Percentiles rank a stretch among this genome's conserved stretches.
These are phyloP conservation scores for Penicillium sp. DNA, from an alignment of 2,329 filamentous ascomycete species.

Conservation along the genomic window DNA sequence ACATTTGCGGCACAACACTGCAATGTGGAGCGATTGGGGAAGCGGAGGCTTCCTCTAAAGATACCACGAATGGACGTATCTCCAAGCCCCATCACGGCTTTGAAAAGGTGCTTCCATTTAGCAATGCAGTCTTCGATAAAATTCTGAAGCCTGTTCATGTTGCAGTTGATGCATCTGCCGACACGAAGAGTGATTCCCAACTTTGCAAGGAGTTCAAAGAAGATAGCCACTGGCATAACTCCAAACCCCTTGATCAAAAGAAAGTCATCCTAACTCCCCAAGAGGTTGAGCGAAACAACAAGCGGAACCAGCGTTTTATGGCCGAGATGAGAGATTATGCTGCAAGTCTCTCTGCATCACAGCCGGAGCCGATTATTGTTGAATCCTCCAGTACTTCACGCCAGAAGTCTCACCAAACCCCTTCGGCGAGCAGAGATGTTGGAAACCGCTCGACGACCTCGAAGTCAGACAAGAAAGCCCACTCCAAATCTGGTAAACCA, in stretches of 20 bases:
- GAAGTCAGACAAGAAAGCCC: neutral
- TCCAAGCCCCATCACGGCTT: neutral
- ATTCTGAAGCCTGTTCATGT: constrained; percentile 23
- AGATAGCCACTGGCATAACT: constrained; percentile 30
- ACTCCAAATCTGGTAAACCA: neutral
- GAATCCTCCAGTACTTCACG: neutral
- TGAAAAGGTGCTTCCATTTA: constrained; percentile 19
- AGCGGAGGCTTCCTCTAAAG: neutral
- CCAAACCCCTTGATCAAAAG: constrained; percentile 24
- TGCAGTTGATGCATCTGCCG: constrained; percentile 8
- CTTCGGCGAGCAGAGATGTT: neutral
- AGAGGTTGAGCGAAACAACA: constrained; percentile 17
- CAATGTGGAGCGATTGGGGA: neutral
- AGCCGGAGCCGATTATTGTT: constrained; percentile 6
- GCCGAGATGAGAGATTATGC: constrained; percentile 60
- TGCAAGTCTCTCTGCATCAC: constrained; percentile 52
- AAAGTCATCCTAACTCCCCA: constrained; percentile 8
- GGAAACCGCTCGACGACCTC: neutral
- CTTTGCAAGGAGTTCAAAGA: constrained; percentile 23
- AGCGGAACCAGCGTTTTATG: constrained; percentile 56
- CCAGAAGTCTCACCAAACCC: neutral
- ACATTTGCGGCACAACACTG: constrained; percentile 1
- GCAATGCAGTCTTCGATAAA: constrained; percentile 22
- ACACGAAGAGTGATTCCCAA: constrained; percentile 1
- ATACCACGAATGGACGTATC: neutral